A percentile compares a stretch with the other conserved stretches of the same genome.
phyloP scores from a whole-genome alignment of 257 asterid species.

The Plantago ovata region DNA sequence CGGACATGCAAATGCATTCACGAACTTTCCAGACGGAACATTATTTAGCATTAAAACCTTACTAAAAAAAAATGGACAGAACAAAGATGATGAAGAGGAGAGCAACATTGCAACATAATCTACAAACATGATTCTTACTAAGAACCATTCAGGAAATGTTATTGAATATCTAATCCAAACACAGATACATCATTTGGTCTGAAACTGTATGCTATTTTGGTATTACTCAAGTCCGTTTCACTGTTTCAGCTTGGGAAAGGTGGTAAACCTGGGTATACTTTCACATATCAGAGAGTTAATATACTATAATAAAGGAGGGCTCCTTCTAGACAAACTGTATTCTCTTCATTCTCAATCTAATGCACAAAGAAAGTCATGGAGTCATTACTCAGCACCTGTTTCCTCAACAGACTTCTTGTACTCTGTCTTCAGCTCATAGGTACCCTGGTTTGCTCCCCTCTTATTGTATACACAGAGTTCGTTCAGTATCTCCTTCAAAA shows the following conservation, averaged over 20 bases:
- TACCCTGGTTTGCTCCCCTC: conserved; percentile 91
- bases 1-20: neutral
- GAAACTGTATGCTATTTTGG: conserved; percentile 2
- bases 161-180: conserved; percentile 1
- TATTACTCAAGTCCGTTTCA: neutral
- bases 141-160: conserved; percentile 9
- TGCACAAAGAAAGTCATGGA: conserved; percentile 24
- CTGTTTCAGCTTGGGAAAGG: neutral
- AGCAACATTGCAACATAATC: neutral
- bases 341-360: conserved; percentile 25
- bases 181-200: neutral
- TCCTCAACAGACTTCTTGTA: conserved; percentile 83
- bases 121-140: conserved; percentile 1
- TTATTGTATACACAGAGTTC: conserved; percentile 86
- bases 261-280: conserved; percentile 1
- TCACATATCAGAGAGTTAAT: conserved; percentile 6
- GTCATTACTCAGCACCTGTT: conserved; percentile 59
- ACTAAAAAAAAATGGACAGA: conserved; percentile 9
- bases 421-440: conserved; percentile 91
- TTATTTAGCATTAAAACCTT: conserved; percentile 6
- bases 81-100: neutral
- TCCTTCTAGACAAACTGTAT: conserved; percentile 1
- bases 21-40: conserved; percentile 8
- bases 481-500: conserved; percentile 82
- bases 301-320: conserved; percentile 1